Evolutionary conservation across 495 filamentous ascomycete species (phyloP), one percentile per base, ranked within the genome.

Genomic region (Daldinia childiae): DNA sequence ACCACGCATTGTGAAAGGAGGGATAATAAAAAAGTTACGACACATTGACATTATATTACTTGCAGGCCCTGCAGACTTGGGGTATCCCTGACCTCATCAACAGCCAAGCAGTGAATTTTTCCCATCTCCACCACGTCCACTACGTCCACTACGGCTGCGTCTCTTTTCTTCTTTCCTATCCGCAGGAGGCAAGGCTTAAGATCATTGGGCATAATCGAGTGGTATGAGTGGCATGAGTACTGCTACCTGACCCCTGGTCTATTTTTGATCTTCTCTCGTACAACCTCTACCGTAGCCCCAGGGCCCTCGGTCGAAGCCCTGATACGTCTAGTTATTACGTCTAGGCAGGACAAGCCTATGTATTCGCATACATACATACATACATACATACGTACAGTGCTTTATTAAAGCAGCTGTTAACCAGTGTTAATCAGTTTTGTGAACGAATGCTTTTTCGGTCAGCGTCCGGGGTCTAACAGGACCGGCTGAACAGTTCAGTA

Each of bases 91-190:
- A 66, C 52, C 61, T 58, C 60, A 19, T 62, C 61, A 65, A 50
- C 64, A 77, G 73, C 73, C 73, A 75, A 72, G 71, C 73, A 70
- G 69, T 61, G 64, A 58, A 66, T 65, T 74, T 70, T 71, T 71
- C 68, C 57, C 64, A 72, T 68, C 73, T 72, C 73, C 76, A 78
- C 76, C 62, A 68, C 74, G 38, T 72, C 73, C 76, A 78, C 76
- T 66, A 68, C 74, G 38, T 72, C 73, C 76, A 78, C 76, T 66
- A 70, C 71, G 32, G 41, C 66, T 71, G 65, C 71, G 57, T 68
- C 71, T 65, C 52, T 66, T 68, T 61, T 48, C 59, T 66, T 69
- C 70, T 73, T 57, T 75, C 58, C 64, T 65, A 38, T 68, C 58
- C 65, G 73, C 66, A 73, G 74, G 29, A 63, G 29, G 57, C 71